phyloP scores from a whole-genome alignment of 2,329 filamentous ascomycete genomes.

The Colletotrichum chlorophyti region DNA sequence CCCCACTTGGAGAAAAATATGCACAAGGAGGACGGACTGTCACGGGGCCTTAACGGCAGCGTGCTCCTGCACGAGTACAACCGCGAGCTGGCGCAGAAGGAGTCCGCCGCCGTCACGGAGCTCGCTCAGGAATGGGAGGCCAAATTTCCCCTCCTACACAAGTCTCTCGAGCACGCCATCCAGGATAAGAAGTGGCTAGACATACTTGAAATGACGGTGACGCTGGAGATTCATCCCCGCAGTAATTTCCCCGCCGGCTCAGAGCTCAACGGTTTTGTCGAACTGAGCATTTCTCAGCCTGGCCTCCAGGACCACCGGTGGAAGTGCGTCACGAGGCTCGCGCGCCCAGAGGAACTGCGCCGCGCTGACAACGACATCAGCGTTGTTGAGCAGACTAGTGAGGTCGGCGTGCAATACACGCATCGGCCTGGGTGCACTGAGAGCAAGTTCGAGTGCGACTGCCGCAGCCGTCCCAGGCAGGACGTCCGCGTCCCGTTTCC shows the following conservation, averaged over 20 bases:
- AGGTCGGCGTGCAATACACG: conserved; percentile 54
- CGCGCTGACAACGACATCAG: conserved; percentile 47
- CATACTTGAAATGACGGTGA: conserved; percentile 68
- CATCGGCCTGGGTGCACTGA: conserved; percentile 61
- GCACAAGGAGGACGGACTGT: conserved; percentile 58
- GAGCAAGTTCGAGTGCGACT: conserved; percentile 56
- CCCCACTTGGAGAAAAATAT: conserved; percentile 64
- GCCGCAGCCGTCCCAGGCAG: conserved; percentile 52
- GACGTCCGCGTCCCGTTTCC: conserved; percentile 64
- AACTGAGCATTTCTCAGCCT: conserved; percentile 63
- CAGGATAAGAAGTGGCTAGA: conserved; percentile 61
- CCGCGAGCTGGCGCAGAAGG: conserved; percentile 58
- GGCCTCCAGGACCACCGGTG: conserved; percentile 63
- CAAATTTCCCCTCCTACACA: conserved; percentile 62
- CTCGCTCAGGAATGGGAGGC: conserved; percentile 63
- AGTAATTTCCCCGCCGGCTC: conserved; percentile 65
- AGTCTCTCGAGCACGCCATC: conserved; percentile 55
- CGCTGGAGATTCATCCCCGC: conserved; percentile 64
- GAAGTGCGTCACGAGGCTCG: conserved; percentile 66
- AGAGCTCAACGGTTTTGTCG: conserved; percentile 65
- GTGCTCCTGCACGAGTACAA: conserved; percentile 66
- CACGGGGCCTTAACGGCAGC: conserved; percentile 54
- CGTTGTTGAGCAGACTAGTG: conserved; percentile 54
- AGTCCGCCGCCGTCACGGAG: conserved; percentile 61
- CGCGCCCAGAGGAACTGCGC: conserved; percentile 61